Evolutionary conservation across 768 basidiomycete species (phyloP).

Genomic region (Gyrodon lividus): DNA sequence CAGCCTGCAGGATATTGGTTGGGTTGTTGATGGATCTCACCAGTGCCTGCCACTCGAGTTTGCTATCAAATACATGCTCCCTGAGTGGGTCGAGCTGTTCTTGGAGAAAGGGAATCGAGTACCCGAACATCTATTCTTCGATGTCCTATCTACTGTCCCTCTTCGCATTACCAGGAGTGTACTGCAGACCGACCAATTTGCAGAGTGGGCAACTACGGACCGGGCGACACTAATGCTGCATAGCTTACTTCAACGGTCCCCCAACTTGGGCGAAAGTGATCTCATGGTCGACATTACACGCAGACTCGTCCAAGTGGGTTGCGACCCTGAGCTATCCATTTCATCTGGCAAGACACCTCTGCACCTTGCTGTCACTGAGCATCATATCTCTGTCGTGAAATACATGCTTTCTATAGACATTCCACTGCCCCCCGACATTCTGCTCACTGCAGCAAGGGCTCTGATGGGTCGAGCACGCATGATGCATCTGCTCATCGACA

Average conservation of each 20-base stretch:
- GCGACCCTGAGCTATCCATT: neutral
- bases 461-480: no score
- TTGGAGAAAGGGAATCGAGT: neutral
- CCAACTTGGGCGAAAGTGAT: neutral
- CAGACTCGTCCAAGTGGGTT: slow-evolving; percentile 9
- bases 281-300: neutral
- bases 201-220: slow-evolving; percentile 1
- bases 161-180: neutral
- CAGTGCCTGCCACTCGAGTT: slow-evolving; percentile 1
- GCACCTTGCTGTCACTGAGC: neutral
- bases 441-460: neutral
- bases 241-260: neutral
- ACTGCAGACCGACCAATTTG: slow-evolving; percentile 11
- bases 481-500: neutral
- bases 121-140: neutral
- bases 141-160: accelerated
- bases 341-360: neutral
- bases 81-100: neutral
- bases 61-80: neutral
- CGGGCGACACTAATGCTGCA: neutral
- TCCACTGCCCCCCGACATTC: neutral
- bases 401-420: no score
- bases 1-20: neutral
- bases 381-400: neutral
- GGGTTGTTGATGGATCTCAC: neutral